Evolutionary conservation across 73 alveolate species (phyloP), one percentile per base, ranked within the genome.

Genomic region (Uronychia setigera): DNA sequence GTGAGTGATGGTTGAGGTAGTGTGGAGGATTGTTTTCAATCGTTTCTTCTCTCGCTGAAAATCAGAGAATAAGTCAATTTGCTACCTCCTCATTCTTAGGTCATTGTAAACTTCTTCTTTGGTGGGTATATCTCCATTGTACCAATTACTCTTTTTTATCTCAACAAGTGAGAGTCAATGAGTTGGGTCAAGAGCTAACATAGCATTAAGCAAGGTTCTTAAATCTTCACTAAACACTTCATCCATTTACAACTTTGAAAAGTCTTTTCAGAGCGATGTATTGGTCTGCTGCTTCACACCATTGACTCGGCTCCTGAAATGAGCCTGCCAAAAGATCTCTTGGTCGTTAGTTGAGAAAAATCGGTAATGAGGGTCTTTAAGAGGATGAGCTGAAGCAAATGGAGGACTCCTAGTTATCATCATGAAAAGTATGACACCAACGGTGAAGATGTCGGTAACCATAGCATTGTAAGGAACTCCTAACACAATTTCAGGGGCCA

Each of bases 401-500:
- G 98, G 98, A 34, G 92, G 94, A 31, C 87, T 76, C 82, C 90
- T 83, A 0, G 96, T 92, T 77, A 88, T 77, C 75, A 90, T 78
- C 35, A 84, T 91, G 86, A 94, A 94, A 32, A 94, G 89, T 29
- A 90, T 87, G 59, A 94, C 93, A 25, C 89, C 96, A 28, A 93
- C 87, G 0, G 98, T 88, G 80, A 94, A 94, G 33, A 94, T 78
- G 74, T 94, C 98, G 26, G 77, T 93, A 0, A 81, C 76, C n/a
- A 80, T 83, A 32, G 94, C 95, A 76, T 82, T 60, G 88, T 94
- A 94, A 11, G 91, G 93, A 19, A 57, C 59, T 58, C 85, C 76
- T 29, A 35, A 87, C 34, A 35, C 31, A 28, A 92, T 85, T 80
- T 94, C 98, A 34, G 96, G 97, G 13, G 98, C 95, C 92, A 84